These are phyloP conservation scores for Macrophomina pseudophaseolina DNA, from an alignment of 2,329 filamentous ascomycete genomes.

Conservation along the genomic window DNA sequence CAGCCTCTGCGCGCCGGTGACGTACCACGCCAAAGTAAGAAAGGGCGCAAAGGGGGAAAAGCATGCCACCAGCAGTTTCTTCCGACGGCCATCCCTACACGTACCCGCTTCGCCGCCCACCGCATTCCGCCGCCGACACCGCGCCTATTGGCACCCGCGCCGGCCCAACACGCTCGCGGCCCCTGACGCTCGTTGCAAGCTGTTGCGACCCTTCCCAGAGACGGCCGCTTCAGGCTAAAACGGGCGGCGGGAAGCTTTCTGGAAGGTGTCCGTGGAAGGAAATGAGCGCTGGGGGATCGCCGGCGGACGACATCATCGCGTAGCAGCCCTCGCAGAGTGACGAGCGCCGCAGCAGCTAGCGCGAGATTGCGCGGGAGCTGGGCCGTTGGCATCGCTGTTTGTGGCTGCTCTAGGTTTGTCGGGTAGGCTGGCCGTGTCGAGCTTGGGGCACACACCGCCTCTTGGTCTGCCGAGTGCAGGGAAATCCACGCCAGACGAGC, in stretches of 20 bases:
- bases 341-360: not conserved
- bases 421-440: slow-evolving; percentile 23
- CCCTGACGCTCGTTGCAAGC: slow-evolving; percentile 13
- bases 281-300: slow-evolving; percentile 17
- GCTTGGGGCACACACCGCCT: slow-evolving; percentile 21
- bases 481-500: slow-evolving; percentile 13
- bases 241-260: slow-evolving; percentile 14
- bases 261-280: slow-evolving; percentile 9
- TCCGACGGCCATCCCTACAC: slow-evolving; percentile 3
- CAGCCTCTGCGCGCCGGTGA: not conserved
- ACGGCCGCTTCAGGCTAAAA: slow-evolving; percentile 22
- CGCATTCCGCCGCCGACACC: slow-evolving; percentile 16
- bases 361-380: slow-evolving; percentile 3
- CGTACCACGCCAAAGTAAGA: not conserved
- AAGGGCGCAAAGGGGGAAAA: slow-evolving; percentile 6
- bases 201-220: not conserved
- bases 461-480: slow-evolving; percentile 20
- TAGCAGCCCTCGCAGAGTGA: not conserved
- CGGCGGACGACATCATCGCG: slow-evolving; percentile 5
- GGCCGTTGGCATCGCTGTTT: slow-evolving; percentile 16
- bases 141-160: slow-evolving; percentile 14
- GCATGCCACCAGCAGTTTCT: slow-evolving; percentile 2
- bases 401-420: slow-evolving; percentile 23
- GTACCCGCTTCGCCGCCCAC: slow-evolving; percentile 12
- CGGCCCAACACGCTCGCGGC: not conserved